Evolutionary conservation across 225 moss, liverwort and hornwort genomes (phyloP), one percentile per base, ranked within the genome.

Genomic region (Bryum argenteum): DNA sequence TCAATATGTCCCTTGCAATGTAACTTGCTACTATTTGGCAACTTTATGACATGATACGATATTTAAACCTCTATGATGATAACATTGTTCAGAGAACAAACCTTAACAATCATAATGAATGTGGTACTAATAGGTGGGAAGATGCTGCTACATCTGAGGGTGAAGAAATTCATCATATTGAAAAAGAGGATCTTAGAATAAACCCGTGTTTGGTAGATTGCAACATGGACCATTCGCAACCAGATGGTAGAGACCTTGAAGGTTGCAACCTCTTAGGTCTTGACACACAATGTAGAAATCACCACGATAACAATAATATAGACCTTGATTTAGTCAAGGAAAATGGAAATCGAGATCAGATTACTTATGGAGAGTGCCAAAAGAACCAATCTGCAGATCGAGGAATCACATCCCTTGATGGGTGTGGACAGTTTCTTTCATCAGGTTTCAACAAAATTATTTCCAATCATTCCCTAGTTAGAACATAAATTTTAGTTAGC

Each of bases 331-430:
- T 63, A 28, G 79, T 62, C 9, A 59, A 72, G 19, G 28, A 15
- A 11, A 76, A 69, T 77, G 59, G 40, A 55, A 33, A 3, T 15
- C 62, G 17, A 68, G 77, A 77, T 50, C 59, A 71, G 2, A 7
- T 73, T 17, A 74, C 22, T n/a, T 79, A 87, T 51, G 59, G 72
- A 60, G 81, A 87, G 48, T 84, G 84, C 74, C 87, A 81, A 16
- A 87, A 72, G 28, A 87, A 84, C 51, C 78, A 81, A 52, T 83
- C 38, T 14, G 51, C 48, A 0, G 26, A 71, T 76, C 33, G 76
- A 11, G 78, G 83, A 72, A 67, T 72, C 28, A 72, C 53, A 20
- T 83, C 76, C 1, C 15, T 81, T 39, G 77, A 84, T 71, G 79
- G 71, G 2, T 84, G 83, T 71, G 40, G 77, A 63, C 65, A 84